Evolutionary conservation across 345 rosid genomes (phyloP).

Genomic region (Psidium guajava): DNA sequence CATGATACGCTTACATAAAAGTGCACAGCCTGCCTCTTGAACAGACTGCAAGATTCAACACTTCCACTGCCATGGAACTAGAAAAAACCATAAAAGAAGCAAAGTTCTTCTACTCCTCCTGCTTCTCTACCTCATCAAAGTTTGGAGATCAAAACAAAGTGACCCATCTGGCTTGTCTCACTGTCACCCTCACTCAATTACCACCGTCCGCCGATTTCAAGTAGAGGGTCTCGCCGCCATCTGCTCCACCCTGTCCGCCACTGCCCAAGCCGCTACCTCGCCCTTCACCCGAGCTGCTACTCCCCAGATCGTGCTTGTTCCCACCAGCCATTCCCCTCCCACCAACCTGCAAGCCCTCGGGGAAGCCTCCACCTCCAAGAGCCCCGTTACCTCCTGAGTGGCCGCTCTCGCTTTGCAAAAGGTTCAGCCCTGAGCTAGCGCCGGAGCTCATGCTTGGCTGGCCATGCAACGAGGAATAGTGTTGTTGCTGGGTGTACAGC

Average conservation of each 20-base stretch:
- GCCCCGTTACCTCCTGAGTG: conserved; percentile 61
- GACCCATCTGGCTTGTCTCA: neutral
- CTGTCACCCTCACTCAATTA: conserved; percentile 40
- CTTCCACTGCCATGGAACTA: neutral
- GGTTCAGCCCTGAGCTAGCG: conserved; percentile 48
- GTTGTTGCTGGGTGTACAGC: conserved; percentile 85
- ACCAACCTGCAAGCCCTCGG: conserved; percentile 34
- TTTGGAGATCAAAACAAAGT: neutral
- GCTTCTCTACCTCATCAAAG: neutral
- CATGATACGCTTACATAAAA: neutral
- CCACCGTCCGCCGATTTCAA: conserved; percentile 73
- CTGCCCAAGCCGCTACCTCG: conserved; percentile 69
- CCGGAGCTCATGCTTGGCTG: conserved; percentile 88
- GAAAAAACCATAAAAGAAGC: neutral
- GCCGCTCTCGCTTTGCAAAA: conserved; percentile 45
- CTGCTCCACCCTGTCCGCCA: conserved; percentile 32
- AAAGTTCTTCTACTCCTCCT: neutral
- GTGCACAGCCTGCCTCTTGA: neutral
- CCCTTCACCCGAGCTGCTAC: conserved; percentile 49
- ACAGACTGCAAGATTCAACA: neutral
- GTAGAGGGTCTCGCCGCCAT: conserved; percentile 89
- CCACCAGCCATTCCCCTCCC: conserved; percentile 39
- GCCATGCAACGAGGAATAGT: conserved; percentile 46
- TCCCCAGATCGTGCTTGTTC: conserved; percentile 76
- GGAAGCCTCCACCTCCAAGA: conserved; percentile 53